Base-by-base conservation (phyloP, 1,284 basidiomycete genomes). In the Cryptococcus amylolentus region DNA sequence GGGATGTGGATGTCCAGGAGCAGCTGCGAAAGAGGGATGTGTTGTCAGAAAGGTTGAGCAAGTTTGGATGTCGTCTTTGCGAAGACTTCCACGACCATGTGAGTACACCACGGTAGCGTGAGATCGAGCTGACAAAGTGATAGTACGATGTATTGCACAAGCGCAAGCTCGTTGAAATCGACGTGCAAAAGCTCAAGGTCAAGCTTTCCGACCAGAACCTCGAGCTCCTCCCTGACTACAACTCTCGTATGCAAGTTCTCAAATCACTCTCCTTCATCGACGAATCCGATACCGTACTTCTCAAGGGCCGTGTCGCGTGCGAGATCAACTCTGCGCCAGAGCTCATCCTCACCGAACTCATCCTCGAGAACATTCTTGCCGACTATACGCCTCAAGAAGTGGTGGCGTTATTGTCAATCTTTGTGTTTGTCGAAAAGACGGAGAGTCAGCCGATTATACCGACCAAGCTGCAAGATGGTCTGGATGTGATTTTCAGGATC, bases 241-340 rank as follows among this genome's bases (percentile, higher is more conserved):
- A 98, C 72, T 91, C 94, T 71, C 83, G 95, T 26, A 87, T 98
- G 26, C 85, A 84, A 35, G 95, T 98, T 1, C 82, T 99, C 47
- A 88, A 95, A 70, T 88, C 90, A 52, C 82, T 99, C 26, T 86
- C 89, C 61, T 95, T 96, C 73, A 90, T 97, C 66, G 88, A 96
- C 72, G 88, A 92, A 48, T 90, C 95, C 65, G 88, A 89, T 35
- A 98, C 93, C 0, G 94, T 99, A 1, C 83, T 93, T 26, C 83
- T 98, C 58, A 99, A 99, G 73, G 96, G 96, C 12, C 85, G 96
- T 47, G 96, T 98, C 10, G 96, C 96, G 20, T 98, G 96, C 80
- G 96, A 98, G 91, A 97, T 99, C 76, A 98, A 98, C 75, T 97
- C 94, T 5, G 91, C 89, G 4, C 93, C 93, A 66, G 93, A 96